Conservation (phyloP, 371 early-diverging fungal species). For the Massospora cicadina region DNA sequence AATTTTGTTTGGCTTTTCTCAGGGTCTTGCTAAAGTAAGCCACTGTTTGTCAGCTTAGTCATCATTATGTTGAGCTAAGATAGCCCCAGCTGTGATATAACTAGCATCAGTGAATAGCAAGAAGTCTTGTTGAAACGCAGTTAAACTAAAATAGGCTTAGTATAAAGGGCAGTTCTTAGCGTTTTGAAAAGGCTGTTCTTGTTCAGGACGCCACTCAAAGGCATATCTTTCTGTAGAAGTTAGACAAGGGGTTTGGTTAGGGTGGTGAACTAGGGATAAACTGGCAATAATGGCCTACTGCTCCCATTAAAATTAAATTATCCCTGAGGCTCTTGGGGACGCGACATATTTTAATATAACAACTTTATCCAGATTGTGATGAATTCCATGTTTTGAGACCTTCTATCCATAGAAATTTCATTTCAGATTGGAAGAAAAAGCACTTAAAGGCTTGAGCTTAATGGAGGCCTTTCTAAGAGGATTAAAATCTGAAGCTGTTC, state of each 20-base stretch:
- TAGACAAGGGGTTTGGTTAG: conserved; percentile 11
- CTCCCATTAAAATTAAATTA: conserved; percentile 17
- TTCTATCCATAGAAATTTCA: too few species aligned
- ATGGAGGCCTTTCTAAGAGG: too few species aligned
- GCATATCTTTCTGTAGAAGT: conserved; percentile 26
- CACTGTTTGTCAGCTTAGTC: conserved; percentile 8
- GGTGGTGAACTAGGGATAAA: conserved; percentile 18
- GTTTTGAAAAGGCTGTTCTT: conserved; percentile 6
- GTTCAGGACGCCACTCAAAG: conserved; percentile 10
- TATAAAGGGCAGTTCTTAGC: conserved; percentile 8
- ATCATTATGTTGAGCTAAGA: conserved; percentile 18
- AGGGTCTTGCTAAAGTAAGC: conserved; percentile 13
- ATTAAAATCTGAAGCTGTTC: too few species aligned
- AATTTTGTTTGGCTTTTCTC: conserved; percentile 14
- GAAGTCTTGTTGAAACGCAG: conserved; percentile 14
- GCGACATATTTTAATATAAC: too few species aligned
- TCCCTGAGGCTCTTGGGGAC: too few species aligned
- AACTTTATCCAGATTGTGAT: too few species aligned
- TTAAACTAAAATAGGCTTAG: conserved; percentile 13
- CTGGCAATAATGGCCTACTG: conserved; percentile 17
- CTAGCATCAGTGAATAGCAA: conserved; percentile 21
- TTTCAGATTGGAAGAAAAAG: too few species aligned
- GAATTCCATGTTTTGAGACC: too few species aligned
- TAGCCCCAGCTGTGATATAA: conserved; percentile 18
- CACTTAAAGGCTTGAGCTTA: too few species aligned